Evolutionary conservation across 148 eudicot species (phyloP).

Genomic region (Cornus controversa): DNA sequence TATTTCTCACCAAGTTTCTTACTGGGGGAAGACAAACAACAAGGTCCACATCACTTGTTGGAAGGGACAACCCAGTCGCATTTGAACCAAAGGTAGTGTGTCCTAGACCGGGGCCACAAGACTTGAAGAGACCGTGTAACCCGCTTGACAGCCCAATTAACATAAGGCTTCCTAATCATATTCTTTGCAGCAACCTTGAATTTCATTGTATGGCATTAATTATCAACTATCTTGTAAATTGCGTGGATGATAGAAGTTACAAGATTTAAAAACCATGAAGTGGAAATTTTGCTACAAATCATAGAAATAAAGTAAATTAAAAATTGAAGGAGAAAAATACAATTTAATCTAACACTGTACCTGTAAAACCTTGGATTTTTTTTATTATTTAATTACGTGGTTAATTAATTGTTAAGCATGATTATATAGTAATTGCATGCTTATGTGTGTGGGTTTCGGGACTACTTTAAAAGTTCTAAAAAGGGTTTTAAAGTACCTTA

Average conservation of each 20-base stretch:
- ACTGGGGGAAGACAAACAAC: constrained; percentile 99
- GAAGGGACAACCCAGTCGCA: constrained; percentile 94
- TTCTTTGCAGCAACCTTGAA: constrained; percentile 85
- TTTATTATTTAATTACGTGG: no score
- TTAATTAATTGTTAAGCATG: no score
- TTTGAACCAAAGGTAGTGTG: constrained; percentile 91
- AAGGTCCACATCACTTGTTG: constrained; percentile 97
- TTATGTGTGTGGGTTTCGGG: no score
- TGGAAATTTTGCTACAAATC: constrained; percentile 2
- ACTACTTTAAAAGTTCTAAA: no score
- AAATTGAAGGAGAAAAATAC: no score
- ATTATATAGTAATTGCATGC: no score
- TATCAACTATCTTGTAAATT: constrained; percentile 12
- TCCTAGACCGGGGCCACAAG: constrained; percentile 95
- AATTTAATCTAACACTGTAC: constrained; percentile 18
- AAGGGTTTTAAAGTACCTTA: no score
- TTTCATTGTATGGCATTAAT: constrained; percentile 16
- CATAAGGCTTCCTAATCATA: constrained; percentile 76
- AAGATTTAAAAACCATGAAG: constrained; percentile 5
- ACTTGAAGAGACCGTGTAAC: constrained; percentile 97
- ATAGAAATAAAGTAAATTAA: no score
- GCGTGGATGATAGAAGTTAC: background rate
- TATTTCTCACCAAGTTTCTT: constrained; percentile 79
- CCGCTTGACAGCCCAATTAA: constrained; percentile 96
- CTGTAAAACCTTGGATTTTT: no score